Base-by-base conservation (phyloP, 2,329 filamentous ascomycete genomes). In the Pseudodiploospora longispora region DNA sequence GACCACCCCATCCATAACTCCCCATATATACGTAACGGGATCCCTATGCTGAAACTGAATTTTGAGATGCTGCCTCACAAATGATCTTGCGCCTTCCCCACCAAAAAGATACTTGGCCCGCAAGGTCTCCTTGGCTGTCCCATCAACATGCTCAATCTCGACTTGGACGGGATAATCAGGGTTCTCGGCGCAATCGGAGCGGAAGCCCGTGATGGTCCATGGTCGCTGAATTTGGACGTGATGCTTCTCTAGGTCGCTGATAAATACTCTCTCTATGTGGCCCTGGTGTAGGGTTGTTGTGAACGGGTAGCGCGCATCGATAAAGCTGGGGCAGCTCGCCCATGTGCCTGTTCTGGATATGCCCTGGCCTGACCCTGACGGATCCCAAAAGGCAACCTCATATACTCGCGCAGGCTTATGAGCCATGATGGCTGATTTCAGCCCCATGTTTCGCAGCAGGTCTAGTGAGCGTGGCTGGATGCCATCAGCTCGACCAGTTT, bases 381-480 rank as follows among this genome's bases (percentile, higher is more conserved):
- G 80, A 49, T 86, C 82, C 83, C 83, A 87, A 53, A 87, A 86
- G 2, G 82, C 82, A 28, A 83, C 80, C 58, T 87, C 82, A 54
- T 78, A 95, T 28, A 96, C 87, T 57, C 87, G 87, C 2, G 89
- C 89, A 6, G 90, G 90, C 51, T 89, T 80, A 58, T 91, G 75
- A 19, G 82, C 84, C 88, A 95, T 95, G 58, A 95, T 86, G 44
- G 81, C 80, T 37, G 86, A 79, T 69, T 95, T 95, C 46, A 95
- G 70, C 1, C 87, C 88, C 83, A 95, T 87, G 59, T 95, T 95
- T 42, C 85, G 81, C 39, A 95, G 72, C 10, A 95, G 76, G 55
- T 95, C 89, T 27, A 94, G 73, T 0, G 89, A 94, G 34, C 90
- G 82, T 33, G 89, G 89, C 67, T 95, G 89, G 46, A 96, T 94